Conservation (phyloP, 106 monocot species). For the Platanthera guangdongensis region DNA sequence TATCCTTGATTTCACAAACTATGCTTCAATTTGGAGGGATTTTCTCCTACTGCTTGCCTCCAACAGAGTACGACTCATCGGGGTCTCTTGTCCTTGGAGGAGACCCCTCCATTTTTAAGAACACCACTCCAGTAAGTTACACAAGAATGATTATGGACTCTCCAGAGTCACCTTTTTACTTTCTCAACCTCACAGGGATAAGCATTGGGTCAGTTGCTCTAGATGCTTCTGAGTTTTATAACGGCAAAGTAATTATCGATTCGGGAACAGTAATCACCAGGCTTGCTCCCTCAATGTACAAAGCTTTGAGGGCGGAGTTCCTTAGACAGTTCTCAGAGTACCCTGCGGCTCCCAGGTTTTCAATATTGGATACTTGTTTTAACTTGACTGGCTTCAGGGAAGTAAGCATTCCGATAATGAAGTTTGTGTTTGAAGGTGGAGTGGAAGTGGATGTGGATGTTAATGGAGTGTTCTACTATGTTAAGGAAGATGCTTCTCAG, state of each 20-base stretch:
- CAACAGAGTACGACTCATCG: constrained; percentile 19
- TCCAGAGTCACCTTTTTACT: constrained; percentile 43
- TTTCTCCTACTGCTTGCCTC: constrained; percentile 70
- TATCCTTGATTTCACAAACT: constrained; percentile 59
- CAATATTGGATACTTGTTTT: constrained; percentile 58
- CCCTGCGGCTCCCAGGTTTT: constrained; percentile 24
- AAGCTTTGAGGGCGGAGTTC: constrained; percentile 52
- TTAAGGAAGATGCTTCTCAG: constrained; percentile 63
- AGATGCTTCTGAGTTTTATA: constrained; percentile 26
- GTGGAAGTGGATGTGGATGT: constrained; percentile 57
- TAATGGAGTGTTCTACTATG: constrained; percentile 65
- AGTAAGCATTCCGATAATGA: constrained; percentile 43
- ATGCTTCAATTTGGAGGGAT: constrained; percentile 28
- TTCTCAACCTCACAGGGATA: constrained; percentile 57
- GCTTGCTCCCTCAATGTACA: constrained; percentile 62
- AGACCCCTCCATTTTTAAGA: constrained; percentile 11
- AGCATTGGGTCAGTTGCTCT: constrained; percentile 46
- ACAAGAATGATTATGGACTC: constrained; percentile 32
- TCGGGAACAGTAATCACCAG: constrained; percentile 82
- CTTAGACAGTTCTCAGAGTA: constrained; percentile 45
- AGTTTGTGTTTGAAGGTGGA: constrained; percentile 43
- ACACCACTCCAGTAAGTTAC: constrained; percentile 10
- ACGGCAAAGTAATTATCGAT: constrained; percentile 39
- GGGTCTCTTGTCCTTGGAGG: constrained; percentile 18
- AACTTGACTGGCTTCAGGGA: constrained; percentile 35